These are phyloP conservation scores for Exophiala sp. DNA, from an alignment of 2,329 filamentous ascomycete genomes.

Conservation along the genomic window DNA sequence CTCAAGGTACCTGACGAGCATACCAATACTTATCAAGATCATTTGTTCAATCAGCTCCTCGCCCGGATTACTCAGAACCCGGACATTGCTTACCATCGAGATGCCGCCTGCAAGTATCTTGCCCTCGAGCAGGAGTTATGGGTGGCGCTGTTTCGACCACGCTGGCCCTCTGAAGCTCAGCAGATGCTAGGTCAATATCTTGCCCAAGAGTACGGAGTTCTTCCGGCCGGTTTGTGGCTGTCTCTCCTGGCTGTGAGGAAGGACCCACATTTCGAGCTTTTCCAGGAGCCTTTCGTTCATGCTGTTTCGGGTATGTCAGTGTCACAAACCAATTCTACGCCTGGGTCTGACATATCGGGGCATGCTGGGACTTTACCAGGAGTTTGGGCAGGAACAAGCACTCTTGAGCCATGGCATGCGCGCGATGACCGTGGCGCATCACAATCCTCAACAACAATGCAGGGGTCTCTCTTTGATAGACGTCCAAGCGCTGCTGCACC, in stretches of 20 bases:
- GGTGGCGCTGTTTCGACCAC: slow-evolving; percentile 7
- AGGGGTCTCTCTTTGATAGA: background rate
- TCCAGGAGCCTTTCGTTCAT: slow-evolving; percentile 2
- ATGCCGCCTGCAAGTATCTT: slow-evolving; percentile 10
- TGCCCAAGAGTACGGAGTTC: slow-evolving; percentile 4
- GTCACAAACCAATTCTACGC: background rate
- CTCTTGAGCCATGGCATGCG: background rate
- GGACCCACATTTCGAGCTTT: slow-evolving; percentile 3
- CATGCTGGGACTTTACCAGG: background rate
- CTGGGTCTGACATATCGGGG: background rate
- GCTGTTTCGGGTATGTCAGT: background rate
- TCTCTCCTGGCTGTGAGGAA: slow-evolving; percentile 5
- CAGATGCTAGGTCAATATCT: slow-evolving; percentile 4
- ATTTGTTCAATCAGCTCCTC: background rate
- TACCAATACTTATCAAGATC: background rate
- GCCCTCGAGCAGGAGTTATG: slow-evolving; percentile 4
- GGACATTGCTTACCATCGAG: slow-evolving; percentile 2
- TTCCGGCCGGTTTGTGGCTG: slow-evolving; percentile 11
- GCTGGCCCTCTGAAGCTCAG: slow-evolving; percentile 2
- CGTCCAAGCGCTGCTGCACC: background rate
- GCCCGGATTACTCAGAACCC: background rate
- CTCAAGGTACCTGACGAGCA: background rate
- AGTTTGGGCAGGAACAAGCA: too few relatives aligned
- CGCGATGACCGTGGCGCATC: background rate
- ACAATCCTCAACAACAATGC: background rate